These are phyloP conservation scores for Suhomyces chickasaworum DNA, from an alignment of 1,139 yeast species.

Conservation along the genomic window DNA sequence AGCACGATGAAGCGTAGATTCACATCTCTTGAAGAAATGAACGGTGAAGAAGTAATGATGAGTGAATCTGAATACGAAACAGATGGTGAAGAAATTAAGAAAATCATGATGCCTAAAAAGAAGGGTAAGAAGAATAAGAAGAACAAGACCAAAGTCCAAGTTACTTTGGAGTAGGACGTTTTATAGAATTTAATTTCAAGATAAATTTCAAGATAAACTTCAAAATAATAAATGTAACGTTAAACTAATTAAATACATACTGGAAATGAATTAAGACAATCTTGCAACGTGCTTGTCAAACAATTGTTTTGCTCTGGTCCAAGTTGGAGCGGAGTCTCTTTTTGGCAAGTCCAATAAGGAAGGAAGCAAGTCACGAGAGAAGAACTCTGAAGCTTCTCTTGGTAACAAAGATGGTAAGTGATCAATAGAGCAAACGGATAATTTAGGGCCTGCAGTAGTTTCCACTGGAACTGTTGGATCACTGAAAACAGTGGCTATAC, in stretches of 20 bases:
- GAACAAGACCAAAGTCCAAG: constrained; percentile 48
- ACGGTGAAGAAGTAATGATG: constrained; percentile 27
- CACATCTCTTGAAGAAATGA: constrained; percentile 37
- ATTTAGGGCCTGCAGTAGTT: constrained; percentile 76
- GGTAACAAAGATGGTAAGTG: constrained; percentile 94
- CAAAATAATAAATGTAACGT: neutral
- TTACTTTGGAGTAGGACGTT: constrained; percentile 51
- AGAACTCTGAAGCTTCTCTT: constrained; percentile 94
- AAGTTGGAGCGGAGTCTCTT: constrained; percentile 80
- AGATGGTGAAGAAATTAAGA: constrained; percentile 57
- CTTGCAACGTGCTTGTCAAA: constrained; percentile 82
- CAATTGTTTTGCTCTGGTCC: constrained; percentile 84
- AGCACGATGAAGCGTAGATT: constrained; percentile 70
- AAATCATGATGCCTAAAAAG: constrained; percentile 41
- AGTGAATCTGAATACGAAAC: constrained; percentile 70
- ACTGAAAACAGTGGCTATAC: constrained; percentile 83
- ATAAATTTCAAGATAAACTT: too few species aligned
- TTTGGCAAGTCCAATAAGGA: constrained; percentile 81
- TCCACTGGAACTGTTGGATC: constrained; percentile 87
- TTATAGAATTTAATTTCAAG: neutral
- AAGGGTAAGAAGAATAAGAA: constrained; percentile 48
- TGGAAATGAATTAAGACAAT: constrained; percentile 27
- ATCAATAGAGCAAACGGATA: constrained; percentile 94
- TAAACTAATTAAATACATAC: constrained; percentile 4
- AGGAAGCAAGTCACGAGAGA: constrained; percentile 83